Evolutionary conservation across 192 early-diverging fungal genomes (phyloP).

Genomic region (Phlyctochytrium planicorne): DNA sequence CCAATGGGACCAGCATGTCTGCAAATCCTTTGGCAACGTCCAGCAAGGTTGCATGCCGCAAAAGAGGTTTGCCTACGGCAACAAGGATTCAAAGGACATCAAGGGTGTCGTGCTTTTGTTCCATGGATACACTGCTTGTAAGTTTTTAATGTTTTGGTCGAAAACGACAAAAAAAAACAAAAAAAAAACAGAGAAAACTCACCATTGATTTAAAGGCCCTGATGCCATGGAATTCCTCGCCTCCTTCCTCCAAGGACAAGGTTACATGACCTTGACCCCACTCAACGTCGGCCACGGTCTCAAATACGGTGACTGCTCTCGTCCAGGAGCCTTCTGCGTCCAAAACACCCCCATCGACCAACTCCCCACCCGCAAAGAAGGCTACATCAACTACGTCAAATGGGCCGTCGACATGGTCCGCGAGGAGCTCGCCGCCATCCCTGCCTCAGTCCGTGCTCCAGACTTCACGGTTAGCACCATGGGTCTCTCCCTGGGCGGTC

Average conservation of each 20-base stretch:
- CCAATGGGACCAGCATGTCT: no score
- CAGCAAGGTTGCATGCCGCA: no score
- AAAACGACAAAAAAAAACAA: no score
- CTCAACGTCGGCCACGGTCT: neutral
- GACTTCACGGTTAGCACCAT: neutral
- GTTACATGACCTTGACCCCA: neutral
- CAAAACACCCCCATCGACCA: neutral
- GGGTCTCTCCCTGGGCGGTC: neutral
- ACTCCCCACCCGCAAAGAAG: neutral
- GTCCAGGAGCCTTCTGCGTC: neutral
- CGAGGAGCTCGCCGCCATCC: neutral
- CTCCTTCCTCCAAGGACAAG: neutral
- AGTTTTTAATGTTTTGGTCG: no score
- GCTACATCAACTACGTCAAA: neutral
- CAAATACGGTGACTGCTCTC: neutral
- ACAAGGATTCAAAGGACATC: no score
- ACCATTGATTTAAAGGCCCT: no score
- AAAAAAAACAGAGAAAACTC: no score
- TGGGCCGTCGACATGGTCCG: conserved; percentile 2
- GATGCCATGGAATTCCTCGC: neutral
- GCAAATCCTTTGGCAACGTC: no score
- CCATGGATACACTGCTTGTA: no score
- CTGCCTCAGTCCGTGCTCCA: neutral
- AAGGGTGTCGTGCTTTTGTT: no score
- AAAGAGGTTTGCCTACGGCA: no score